Conservation (phyloP, 148 eudicot species). For the Cornus kousa region DNA sequence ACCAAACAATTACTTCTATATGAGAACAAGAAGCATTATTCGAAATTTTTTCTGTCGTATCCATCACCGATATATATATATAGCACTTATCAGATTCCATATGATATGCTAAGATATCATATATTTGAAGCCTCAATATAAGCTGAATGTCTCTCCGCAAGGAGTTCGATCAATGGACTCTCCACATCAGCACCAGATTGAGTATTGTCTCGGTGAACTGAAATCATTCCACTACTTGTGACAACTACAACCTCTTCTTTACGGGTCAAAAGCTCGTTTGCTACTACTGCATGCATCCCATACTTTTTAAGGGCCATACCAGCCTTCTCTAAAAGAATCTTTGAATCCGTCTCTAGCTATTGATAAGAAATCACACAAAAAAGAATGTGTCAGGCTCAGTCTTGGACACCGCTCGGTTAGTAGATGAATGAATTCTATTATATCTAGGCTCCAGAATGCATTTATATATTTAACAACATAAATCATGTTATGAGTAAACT, state of each 20-base stretch:
- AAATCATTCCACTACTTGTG: conserved; percentile 39
- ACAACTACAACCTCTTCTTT: conserved; percentile 90
- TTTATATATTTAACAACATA: too few relatives aligned
- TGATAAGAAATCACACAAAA: background rate
- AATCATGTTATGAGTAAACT: background rate
- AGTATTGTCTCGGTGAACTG: conserved; percentile 63
- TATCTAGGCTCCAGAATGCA: background rate
- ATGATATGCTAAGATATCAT: background rate
- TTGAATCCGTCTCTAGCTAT: conserved; percentile 87
- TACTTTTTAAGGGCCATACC: conserved; percentile 68
- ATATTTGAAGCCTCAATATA: conserved; percentile 32
- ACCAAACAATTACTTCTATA: too few relatives aligned
- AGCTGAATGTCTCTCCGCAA: conserved; percentile 62
- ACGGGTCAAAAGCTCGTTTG: conserved; percentile 86
- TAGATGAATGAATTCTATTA: too few relatives aligned
- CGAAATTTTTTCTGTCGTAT: too few relatives aligned
- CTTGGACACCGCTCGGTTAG: background rate
- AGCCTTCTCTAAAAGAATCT: conserved; percentile 87
- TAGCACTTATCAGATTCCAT: background rate
- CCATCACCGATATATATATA: too few relatives aligned
- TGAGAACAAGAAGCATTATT: too few relatives aligned
- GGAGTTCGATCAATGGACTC: conserved; percentile 66
- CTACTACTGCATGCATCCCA: conserved; percentile 90
- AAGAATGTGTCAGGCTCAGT: background rate
- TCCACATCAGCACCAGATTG: conserved; percentile 60